Percentiles rank a stretch among this genome's conserved stretches.
Conservation (phyloP, 371 early-diverging fungal species). For the Mortierella sp. region DNA sequence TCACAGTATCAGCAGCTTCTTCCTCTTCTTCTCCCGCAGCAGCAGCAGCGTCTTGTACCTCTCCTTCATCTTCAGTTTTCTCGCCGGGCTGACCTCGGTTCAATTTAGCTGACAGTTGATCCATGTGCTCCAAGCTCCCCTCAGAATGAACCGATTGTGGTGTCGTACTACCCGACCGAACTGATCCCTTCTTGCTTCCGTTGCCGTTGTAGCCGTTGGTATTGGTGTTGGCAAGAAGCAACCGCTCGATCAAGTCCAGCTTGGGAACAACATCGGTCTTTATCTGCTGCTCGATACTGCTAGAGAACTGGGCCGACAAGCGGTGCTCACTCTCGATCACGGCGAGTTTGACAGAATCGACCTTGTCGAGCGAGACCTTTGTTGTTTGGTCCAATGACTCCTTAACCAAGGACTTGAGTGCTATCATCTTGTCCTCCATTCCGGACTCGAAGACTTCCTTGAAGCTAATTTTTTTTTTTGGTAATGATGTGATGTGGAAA, state of each 20-base stretch:
- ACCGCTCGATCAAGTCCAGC: conserved; percentile 25
- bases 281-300: conserved; percentile 25
- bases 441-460: not conserved
- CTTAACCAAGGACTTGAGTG: conserved; percentile 15
- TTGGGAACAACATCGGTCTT: conserved; percentile 22
- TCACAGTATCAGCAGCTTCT: too few species aligned
- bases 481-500: not conserved
- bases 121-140: conserved; percentile 10
- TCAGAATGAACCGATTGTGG: not conserved
- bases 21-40: not conserved
- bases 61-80: not conserved
- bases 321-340: conserved; percentile 7
- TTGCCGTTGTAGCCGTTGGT: not conserved
- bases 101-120: not conserved
- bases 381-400: conserved; percentile 16
- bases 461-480: not conserved
- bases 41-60: too few species aligned
- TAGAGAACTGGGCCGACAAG: conserved; percentile 13
- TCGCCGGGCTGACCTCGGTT: not conserved
- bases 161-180: not conserved
- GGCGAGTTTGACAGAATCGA: conserved; percentile 10
- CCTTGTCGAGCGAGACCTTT: conserved; percentile 22
- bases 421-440: conserved; percentile 19
- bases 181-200: not conserved
- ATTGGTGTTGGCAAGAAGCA: not conserved